Conservation (phyloP, 495 filamentous ascomycete genomes). For the Chaetomidium leptoderma region DNA sequence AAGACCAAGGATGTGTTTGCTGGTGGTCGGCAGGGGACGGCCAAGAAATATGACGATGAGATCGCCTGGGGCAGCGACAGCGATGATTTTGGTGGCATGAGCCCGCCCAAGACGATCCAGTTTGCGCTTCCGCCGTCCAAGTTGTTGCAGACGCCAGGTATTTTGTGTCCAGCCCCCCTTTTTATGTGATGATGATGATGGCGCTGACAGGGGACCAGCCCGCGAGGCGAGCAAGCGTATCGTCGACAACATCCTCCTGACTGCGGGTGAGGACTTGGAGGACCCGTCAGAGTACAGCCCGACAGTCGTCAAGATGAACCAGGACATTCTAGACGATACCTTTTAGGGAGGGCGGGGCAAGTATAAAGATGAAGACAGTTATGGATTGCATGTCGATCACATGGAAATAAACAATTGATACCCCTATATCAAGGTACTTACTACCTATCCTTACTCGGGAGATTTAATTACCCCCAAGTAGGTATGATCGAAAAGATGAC, state of each 20-base stretch:
- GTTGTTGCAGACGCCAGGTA: conserved; percentile 87
- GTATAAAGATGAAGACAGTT: not conserved
- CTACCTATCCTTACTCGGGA: not conserved
- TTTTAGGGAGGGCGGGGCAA: conserved; percentile 45
- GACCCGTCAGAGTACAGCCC: conserved; percentile 62
- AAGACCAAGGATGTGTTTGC: conserved; percentile 45
- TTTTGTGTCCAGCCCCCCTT: conserved; percentile 2
- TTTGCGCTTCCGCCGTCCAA: conserved; percentile 86
- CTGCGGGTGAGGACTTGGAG: conserved; percentile 67
- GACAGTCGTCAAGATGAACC: conserved; percentile 65
- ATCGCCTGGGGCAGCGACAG: conserved; percentile 63
- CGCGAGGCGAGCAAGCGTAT: conserved; percentile 88
- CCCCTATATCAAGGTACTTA: not conserved
- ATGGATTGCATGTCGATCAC: too few relatives aligned
- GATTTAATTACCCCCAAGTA: too few relatives aligned
- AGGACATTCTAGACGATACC: conserved; percentile 63
- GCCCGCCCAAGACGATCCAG: conserved; percentile 95
- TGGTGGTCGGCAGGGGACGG: conserved; percentile 12
- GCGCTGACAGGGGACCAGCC: conserved; percentile 47
- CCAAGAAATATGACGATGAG: conserved; percentile 44
- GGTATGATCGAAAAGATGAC: too few relatives aligned
- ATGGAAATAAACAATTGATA: not conserved
- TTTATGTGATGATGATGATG: not conserved
- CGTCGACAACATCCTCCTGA: conserved; percentile 82
- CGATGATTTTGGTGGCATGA: conserved; percentile 62